Evolutionary conservation across 2,329 filamentous ascomycete species (phyloP).

Genomic region (Paraphaeosphaeria minitans): DNA sequence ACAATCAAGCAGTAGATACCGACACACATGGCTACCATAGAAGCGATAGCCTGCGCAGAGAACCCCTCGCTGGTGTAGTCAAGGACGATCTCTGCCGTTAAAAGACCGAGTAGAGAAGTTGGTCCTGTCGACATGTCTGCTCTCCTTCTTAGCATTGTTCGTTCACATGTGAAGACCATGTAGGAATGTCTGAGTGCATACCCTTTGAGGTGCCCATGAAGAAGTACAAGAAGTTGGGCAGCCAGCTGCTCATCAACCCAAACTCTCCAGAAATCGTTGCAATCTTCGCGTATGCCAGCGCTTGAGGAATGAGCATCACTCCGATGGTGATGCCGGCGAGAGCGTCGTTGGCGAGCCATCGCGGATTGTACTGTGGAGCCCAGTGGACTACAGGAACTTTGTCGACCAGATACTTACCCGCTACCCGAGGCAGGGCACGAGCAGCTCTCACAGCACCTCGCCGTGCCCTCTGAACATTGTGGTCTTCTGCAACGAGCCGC

Average conservation of each 20-base stretch:
- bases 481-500: conserved; percentile 30
- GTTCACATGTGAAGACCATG: neutral
- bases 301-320: conserved; percentile 84
- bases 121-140: conserved; percentile 69
- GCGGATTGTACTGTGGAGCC: conserved; percentile 65
- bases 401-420: conserved; percentile 61
- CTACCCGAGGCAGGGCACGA: conserved; percentile 56
- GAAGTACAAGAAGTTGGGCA: conserved; percentile 94
- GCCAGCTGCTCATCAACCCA: conserved; percentile 90
- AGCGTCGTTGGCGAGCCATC: conserved; percentile 66
- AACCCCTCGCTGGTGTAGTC: conserved; percentile 59
- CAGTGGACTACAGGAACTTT: conserved; percentile 68
- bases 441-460: conserved; percentile 40
- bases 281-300: conserved; percentile 95
- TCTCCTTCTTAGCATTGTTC: conserved; percentile 41
- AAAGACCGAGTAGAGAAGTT: conserved; percentile 67
- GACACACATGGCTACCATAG: conserved; percentile 67
- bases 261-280: conserved; percentile 84
- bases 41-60: conserved; percentile 61
- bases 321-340: conserved; percentile 72
- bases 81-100: conserved; percentile 65
- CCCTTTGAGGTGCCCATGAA: conserved; percentile 76
- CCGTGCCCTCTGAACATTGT: conserved; percentile 33
- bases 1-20: conserved; percentile 65
- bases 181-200: conserved; percentile 11